Evolutionary conservation across 106 monocot species (phyloP), one percentile per base, ranked within the genome.

Genomic region (Dactylorhiza incarnata): DNA sequence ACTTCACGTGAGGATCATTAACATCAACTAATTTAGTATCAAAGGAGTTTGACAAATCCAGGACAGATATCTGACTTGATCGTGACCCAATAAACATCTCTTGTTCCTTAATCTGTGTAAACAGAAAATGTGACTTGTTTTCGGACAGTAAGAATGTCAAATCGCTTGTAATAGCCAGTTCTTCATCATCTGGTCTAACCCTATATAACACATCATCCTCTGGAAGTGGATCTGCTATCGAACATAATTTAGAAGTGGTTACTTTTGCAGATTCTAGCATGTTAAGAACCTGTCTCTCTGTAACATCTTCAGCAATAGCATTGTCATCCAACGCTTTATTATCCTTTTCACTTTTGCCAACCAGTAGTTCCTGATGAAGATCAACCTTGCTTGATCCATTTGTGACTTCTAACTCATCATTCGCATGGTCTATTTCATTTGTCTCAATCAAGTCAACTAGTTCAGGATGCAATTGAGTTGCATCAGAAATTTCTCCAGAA

Each of bases 171-270:
- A 54, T 23, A 82, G 49, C 63, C 79, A 72, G 52, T 23, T 80
- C 83, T 24, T 24, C 19, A 11, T 6, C 29, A 50, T 79, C 74
- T 23, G 56, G 0, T 9, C 72, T 20, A 56, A 54, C 76, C 44
- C 49, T 73, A 75, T 81, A 25, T 46, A 67, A 55, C 74, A 7
- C 59, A 73, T 82, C 67, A 73, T 80, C 81, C 29, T 55, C 49
- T 58, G 16, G 55, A 73, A 67, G 48, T 54, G 8, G 58, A 73
- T 89, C 74, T 58, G 81, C 83, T 77, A 79, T 65, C n/a, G 58
- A 68, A 5, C 62, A 62, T 46, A 26, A 14, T 74, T 78, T 55
- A 74, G 24, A 73, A 9, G 9, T 50, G 75, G 81, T 66, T 78
- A 45, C 20, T 23, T 86, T 51, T 12, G 20, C 6, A 76, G 48